Base-by-base conservation (phyloP, 805 yeast species). In the Vanderwaltozyma yarrowii region DNA sequence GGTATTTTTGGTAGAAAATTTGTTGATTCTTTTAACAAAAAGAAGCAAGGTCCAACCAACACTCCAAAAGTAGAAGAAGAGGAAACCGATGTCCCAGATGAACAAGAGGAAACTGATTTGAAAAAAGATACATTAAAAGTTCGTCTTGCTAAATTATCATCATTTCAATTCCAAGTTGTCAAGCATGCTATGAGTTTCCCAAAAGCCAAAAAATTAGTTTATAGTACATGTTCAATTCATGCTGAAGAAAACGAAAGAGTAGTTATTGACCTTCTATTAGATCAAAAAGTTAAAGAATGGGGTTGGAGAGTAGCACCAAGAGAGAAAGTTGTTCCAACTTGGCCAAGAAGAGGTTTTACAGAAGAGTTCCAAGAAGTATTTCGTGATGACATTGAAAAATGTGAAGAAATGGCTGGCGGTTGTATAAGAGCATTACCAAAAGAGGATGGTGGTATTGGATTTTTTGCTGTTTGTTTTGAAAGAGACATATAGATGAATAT, bases 381-480 rank as follows among this genome's bases (percentile, higher is more conserved):
- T 17, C 59, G 65, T 43, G 61, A 55, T 10, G 56, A 65, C 21
- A 71, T 75, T 10, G 61, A 55, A 12, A 62, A 66, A 30, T 73
- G 78, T 16, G 67, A 68, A 27, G 66, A 62, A 28, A 54, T 85
- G 35, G 94, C 96, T 1, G 86, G 78, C 1, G 89, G 92, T 0
- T 88, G 96, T 62, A 77, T 92, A 0, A 69, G 99, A 47, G 81
- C 88, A 0, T 62, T 78, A 31, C 95, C 96, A 1, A 79, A 76
- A 44, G 80, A 73, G 32, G 98, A 92, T 57, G 98, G 97, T 23
- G 98, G 98, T n/a, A 92, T 92, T 50, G 99, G 99, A 0, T 92
- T 92, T 56, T 92, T 92, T 61, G 97, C 96, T 0, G 97, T 88
- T 1, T 79, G 92, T 40, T 89, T 92, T 56, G 82, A 83, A 45